A percentile compares a stretch with the other conserved stretches of the same genome.
phyloP scores from a whole-genome alignment of 202 grass and related monocot genomes.

The Bolboschoenoplectus hybrid region DNA sequence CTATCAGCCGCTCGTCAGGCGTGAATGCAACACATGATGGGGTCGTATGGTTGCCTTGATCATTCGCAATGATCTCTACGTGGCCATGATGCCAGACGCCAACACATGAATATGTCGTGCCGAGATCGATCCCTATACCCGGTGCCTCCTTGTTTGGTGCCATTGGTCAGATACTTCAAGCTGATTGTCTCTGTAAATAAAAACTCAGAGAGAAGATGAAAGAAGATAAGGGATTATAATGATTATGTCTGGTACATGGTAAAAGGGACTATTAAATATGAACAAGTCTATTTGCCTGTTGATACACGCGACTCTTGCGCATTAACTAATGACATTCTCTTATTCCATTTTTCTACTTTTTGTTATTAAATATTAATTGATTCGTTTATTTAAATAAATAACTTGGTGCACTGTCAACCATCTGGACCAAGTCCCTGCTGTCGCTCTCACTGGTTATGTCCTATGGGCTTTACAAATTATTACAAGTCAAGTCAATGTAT shows the following conservation, averaged over 20 bases:
- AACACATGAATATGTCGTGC: constrained; percentile 59
- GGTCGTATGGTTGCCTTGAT: constrained; percentile 41
- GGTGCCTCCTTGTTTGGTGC: background rate
- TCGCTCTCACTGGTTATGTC: background rate
- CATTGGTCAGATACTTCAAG: background rate
- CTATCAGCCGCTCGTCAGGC: constrained; percentile 72
- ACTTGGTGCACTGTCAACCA: background rate
- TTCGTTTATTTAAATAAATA: constrained; percentile 17
- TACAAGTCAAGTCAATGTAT: constrained; percentile 10
- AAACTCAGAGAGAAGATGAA: constrained; percentile 7
- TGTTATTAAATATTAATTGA: background rate
- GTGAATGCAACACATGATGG: constrained; percentile 85
- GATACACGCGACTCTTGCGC: background rate
- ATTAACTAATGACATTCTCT: background rate
- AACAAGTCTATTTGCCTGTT: background rate
- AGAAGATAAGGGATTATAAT: background rate
- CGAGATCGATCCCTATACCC: constrained; percentile 52
- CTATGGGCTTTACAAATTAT: background rate
- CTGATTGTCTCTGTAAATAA: constrained; percentile 11
- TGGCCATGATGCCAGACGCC: constrained; percentile 27
- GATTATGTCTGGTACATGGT: background rate
- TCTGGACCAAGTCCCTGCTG: background rate
- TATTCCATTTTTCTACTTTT: background rate
- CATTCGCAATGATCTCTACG: constrained; percentile 36
- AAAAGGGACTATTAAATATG: constrained; percentile 13